Conservation (phyloP, 2,329 filamentous ascomycete genomes). For the Colletotrichum orchidophilum region DNA sequence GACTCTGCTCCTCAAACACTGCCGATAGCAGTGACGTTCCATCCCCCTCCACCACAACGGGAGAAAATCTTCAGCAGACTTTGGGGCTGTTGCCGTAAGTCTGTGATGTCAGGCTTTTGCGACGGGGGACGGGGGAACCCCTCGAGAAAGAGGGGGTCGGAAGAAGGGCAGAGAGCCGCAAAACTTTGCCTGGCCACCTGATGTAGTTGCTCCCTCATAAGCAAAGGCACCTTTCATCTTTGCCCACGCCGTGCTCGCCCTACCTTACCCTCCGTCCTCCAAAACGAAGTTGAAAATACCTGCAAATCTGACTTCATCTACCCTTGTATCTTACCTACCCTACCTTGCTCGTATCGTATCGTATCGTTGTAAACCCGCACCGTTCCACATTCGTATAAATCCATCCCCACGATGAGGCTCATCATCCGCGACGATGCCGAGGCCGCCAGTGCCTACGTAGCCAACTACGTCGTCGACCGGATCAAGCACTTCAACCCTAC, state of each 20-base stretch:
- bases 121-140: not conserved
- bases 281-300: not conserved
- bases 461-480: conserved; percentile 83
- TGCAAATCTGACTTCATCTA: not conserved
- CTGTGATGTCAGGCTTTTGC: conserved; percentile 31
- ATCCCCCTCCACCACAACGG: conserved; percentile 32
- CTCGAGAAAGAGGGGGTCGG: not conserved
- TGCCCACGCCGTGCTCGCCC: not conserved
- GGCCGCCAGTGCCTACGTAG: conserved; percentile 78
- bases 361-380: conserved; percentile 21
- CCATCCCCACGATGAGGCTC: conserved; percentile 71
- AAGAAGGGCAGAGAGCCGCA: not conserved
- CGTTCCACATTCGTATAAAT: conserved; percentile 36
- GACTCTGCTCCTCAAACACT: conserved; percentile 19
- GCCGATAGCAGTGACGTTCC: conserved; percentile 35
- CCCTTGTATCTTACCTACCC: not conserved
- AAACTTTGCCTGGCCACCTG: not conserved
- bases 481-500: conserved; percentile 82
- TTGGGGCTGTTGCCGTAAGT: conserved; percentile 14
- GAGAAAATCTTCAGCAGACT: conserved; percentile 24
- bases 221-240: conserved; percentile 1
- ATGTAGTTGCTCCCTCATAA: conserved; percentile 28
- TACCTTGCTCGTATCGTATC: not conserved
- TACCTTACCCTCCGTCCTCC: not conserved
- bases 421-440: conserved; percentile 81